Percentiles rank a stretch among this genome's conserved stretches.
phyloP scores from a whole-genome alignment of 2,329 filamentous ascomycete genomes.

The Ophiostoma piceae region DNA sequence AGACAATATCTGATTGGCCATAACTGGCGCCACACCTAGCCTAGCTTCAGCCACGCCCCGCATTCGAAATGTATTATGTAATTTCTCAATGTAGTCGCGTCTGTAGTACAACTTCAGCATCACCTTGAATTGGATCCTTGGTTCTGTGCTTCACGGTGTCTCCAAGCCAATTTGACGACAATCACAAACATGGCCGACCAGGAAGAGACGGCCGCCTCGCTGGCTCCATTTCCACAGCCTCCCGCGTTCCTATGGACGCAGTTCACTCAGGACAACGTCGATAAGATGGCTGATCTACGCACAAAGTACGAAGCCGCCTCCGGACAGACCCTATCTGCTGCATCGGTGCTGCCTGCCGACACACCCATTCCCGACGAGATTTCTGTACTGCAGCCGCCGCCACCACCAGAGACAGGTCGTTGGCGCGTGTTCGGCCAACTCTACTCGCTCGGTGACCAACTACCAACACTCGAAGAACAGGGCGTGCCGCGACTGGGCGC shows the following conservation, averaged over 20 bases:
- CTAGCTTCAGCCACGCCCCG: conserved; percentile 8
- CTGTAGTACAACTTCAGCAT: background rate
- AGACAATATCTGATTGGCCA: background rate
- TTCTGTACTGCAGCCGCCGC: conserved; percentile 72
- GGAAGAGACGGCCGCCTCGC: conserved; percentile 28
- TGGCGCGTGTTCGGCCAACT: conserved; percentile 70
- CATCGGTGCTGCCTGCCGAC: conserved; percentile 37
- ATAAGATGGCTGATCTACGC: conserved; percentile 47
- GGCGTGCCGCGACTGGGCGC: conserved; percentile 63
- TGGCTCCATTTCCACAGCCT: conserved; percentile 60
- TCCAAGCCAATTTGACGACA: background rate
- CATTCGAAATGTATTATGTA: background rate
- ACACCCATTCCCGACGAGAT: conserved; percentile 60
- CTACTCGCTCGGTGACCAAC: conserved; percentile 57
- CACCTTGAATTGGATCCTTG: background rate
- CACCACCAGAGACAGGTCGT: conserved; percentile 62
- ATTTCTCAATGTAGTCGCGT: background rate
- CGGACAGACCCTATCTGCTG: conserved; percentile 30
- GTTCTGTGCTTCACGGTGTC: background rate
- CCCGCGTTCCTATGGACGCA: conserved; percentile 77
- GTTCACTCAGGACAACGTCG: conserved; percentile 72
- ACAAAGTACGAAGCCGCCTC: conserved; percentile 36
- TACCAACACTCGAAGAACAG: conserved; percentile 63
- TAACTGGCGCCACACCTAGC: background rate
- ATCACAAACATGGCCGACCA: conserved; percentile 54